A percentile compares a stretch with the other conserved stretches of the same genome.
These are phyloP conservation scores for Neolentinus lepideus DNA, from an alignment of 1,284 basidiomycete species.

Conservation along the genomic window DNA sequence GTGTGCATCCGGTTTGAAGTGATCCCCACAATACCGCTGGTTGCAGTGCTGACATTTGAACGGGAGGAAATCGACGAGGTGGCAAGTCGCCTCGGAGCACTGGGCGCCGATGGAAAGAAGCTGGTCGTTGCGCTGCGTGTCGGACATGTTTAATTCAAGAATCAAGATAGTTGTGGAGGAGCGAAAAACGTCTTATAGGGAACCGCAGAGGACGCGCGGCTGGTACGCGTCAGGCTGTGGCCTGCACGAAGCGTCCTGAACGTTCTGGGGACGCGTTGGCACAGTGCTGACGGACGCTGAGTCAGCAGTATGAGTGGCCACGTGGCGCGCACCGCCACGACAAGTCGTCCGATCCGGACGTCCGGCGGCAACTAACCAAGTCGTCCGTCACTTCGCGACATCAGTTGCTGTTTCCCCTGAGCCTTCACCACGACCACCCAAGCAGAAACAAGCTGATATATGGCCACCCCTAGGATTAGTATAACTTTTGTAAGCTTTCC, in stretches of 20 bases:
- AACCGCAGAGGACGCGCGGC: not conserved
- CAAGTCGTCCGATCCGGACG: not conserved
- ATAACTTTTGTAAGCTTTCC: constrained; percentile 25
- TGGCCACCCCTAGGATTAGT: constrained; percentile 25
- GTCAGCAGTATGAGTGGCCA: not conserved
- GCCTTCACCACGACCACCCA: too few relatives aligned
- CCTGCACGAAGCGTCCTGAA: not conserved
- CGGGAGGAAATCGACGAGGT: constrained; percentile 73
- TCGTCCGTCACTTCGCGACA: not conserved
- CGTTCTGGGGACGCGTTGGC: constrained; percentile 1
- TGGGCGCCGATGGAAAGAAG: constrained; percentile 64
- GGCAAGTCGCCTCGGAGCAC: constrained; percentile 57
- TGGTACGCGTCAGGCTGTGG: not conserved
- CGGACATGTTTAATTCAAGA: constrained; percentile 10
- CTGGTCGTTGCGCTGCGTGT: constrained; percentile 43
- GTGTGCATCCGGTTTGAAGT: constrained; percentile 62
- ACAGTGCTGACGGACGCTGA: not conserved
- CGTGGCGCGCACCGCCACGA: not conserved
- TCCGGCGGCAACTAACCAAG: not conserved
- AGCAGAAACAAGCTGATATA: not conserved
- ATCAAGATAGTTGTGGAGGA: not conserved
- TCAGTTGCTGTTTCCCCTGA: too few relatives aligned
- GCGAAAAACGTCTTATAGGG: not conserved
- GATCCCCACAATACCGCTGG: constrained; percentile 63
- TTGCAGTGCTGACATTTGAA: constrained; percentile 74